A percentile compares a stretch with the other conserved stretches of the same genome.
These are phyloP conservation scores for Rhizopogon roseolus DNA, from an alignment of 768 basidiomycete genomes.

Conservation along the genomic window DNA sequence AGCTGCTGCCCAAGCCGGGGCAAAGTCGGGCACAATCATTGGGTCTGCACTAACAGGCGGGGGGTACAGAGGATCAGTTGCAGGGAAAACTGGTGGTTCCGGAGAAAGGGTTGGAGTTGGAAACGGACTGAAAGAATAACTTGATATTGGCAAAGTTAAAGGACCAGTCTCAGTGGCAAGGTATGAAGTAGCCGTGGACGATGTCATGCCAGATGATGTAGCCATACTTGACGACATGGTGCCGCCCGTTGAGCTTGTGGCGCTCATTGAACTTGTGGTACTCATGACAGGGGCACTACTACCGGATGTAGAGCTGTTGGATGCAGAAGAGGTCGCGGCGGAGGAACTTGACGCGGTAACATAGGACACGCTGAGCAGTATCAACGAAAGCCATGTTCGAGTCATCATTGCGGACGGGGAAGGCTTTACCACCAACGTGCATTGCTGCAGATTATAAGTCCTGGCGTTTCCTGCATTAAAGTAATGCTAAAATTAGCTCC, in stretches of 20 bases:
- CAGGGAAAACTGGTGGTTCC: conserved; percentile 48
- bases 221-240: not conserved
- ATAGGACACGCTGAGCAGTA: conserved; percentile 8
- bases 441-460: conserved; percentile 2
- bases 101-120: conserved; percentile 56
- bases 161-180: conserved; percentile 15
- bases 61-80: conserved; percentile 50
- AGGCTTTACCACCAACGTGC: not conserved
- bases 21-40: conserved; percentile 40
- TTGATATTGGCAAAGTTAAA: conserved; percentile 33
- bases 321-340: not conserved
- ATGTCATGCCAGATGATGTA: conserved; percentile 1
- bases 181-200: conserved; percentile 4
- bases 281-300: conserved; percentile 7
- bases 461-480: not conserved
- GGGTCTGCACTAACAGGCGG: conserved; percentile 45
- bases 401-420: conserved; percentile 11
- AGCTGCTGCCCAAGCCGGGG: conserved; percentile 51
- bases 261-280: not conserved
- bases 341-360: not conserved
- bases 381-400: conserved; percentile 7
- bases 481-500: not conserved
- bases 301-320: not conserved
- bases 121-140: conserved; percentile 51
- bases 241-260: not conserved